A percentile compares a stretch with the other conserved stretches of the same genome.
phyloP scores from a whole-genome alignment of 176 grass and related monocot genomes.

The Oryza glumipatula region DNA sequence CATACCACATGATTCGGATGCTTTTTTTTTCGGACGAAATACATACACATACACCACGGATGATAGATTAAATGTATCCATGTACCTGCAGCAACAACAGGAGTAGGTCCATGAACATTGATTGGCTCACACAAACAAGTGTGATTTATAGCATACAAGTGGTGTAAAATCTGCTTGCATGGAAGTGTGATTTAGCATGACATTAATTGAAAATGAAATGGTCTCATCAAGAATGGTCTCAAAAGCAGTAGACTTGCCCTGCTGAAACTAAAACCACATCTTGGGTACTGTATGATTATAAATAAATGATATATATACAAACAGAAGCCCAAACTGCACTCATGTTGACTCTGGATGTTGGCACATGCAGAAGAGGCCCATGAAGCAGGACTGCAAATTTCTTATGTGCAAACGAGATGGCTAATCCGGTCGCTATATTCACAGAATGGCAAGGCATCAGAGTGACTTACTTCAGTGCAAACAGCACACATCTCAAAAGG shows the following conservation, averaged over 20 bases:
- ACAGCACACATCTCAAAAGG: conserved; percentile 27
- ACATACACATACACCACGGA: conserved; percentile 27
- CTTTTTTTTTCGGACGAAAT: neutral
- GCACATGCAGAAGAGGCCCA: conserved; percentile 8
- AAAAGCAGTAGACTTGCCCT: neutral
- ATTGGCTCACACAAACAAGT: neutral
- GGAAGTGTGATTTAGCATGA: neutral
- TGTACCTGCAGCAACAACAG: conserved; percentile 59
- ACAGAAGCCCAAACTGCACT: conserved; percentile 21
- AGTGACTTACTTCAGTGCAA: conserved; percentile 3
- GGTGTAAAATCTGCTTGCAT: neutral
- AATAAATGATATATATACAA: neutral
- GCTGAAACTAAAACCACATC: neutral
- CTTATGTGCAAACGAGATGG: neutral
- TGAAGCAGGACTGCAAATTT: conserved; percentile 10
- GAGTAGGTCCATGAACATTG: conserved; percentile 53
- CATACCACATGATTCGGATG: conserved; percentile 53
- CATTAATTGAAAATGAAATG: neutral
- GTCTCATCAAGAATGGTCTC: neutral
- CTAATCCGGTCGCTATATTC: conserved; percentile 28
- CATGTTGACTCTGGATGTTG: neutral
- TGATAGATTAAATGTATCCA: neutral
- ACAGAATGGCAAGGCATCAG: conserved; percentile 15
- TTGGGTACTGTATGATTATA: neutral
- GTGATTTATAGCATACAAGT: neutral